Evolutionary conservation across 768 basidiomycete species (phyloP).

Genomic region (Russula olivacea): DNA sequence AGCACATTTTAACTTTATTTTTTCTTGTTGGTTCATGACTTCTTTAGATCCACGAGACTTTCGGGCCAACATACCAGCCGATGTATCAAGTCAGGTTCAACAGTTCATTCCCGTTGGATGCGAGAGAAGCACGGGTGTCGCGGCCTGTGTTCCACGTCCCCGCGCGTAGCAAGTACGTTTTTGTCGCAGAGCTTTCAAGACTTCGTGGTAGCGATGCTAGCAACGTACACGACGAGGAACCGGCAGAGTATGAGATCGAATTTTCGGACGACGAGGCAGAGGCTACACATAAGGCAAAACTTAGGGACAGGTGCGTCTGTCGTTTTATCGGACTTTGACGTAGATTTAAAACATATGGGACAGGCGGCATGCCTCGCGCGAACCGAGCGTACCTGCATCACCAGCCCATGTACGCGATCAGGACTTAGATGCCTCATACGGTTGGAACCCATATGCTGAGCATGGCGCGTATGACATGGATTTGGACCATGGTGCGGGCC

Average conservation of each 20-base stretch:
- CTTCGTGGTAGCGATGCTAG: slow-evolving; percentile 90
- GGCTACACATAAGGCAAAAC: slow-evolving; percentile 55
- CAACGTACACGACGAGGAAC: slow-evolving; percentile 92
- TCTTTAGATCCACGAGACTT: slow-evolving; percentile 83
- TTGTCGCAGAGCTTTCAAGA: slow-evolving; percentile 60
- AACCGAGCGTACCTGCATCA: slow-evolving; percentile 39
- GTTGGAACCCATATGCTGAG: slow-evolving; percentile 59
- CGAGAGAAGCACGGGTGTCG: slow-evolving; percentile 46
- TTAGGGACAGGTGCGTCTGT: slow-evolving; percentile 52
- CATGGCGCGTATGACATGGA: slow-evolving; percentile 60
- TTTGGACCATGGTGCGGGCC: slow-evolving; percentile 44
- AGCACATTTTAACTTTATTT: slow-evolving; percentile 31
- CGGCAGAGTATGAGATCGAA: slow-evolving; percentile 82
- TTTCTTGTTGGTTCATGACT: slow-evolving; percentile 15
- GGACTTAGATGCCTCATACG: slow-evolving; percentile 46
- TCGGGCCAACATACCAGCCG: slow-evolving; percentile 87
- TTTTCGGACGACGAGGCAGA: slow-evolving; percentile 96
- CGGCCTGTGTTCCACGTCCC: slow-evolving; percentile 81
- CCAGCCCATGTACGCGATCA: slow-evolving; percentile 51
- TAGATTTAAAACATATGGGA: neutral
- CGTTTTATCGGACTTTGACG: slow-evolving; percentile 1
- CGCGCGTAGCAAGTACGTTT: slow-evolving; percentile 75
- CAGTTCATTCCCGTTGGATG: slow-evolving; percentile 54
- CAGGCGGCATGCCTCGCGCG: slow-evolving; percentile 52
- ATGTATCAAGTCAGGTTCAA: slow-evolving; percentile 86